Evolutionary conservation across 2,329 filamentous ascomycete genomes (phyloP).

Genomic region (Furcasterigmium furcatum): DNA sequence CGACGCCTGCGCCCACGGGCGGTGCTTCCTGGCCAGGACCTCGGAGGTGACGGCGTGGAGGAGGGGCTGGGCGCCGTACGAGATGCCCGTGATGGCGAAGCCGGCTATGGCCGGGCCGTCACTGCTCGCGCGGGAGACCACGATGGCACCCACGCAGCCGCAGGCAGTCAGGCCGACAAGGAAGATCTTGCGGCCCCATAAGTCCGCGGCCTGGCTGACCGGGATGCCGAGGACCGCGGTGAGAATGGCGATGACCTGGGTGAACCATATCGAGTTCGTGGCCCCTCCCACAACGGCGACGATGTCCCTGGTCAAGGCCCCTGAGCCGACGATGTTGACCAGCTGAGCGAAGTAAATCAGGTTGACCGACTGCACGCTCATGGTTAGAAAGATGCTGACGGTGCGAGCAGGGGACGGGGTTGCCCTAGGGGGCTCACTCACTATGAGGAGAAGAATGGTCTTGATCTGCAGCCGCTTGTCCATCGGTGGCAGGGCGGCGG

Average conservation of each 20-base stretch:
- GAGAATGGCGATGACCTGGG: constrained; percentile 28
- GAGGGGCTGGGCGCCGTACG: constrained; percentile 32
- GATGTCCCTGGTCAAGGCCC: constrained; percentile 25
- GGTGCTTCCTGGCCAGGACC: constrained; percentile 21
- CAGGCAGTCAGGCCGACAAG: constrained; percentile 28
- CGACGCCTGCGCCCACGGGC: constrained; percentile 29
- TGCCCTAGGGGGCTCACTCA: no score
- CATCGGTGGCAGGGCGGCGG: no score
- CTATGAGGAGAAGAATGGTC: no score
- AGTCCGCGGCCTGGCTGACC: constrained; percentile 35
- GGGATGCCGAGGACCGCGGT: constrained; percentile 17
- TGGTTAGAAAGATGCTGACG: no score
- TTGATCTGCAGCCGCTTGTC: no score
- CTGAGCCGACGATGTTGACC: constrained; percentile 27
- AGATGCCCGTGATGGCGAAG: constrained; percentile 27
- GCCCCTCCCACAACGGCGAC: constrained; percentile 18
- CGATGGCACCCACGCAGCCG: constrained; percentile 28
- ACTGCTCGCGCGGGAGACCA: constrained; percentile 28
- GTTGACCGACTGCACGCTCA: no score
- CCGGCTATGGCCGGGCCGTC: constrained; percentile 34
- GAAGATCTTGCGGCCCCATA: constrained; percentile 38
- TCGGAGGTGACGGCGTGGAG: constrained; percentile 34
- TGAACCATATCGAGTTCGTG: constrained; percentile 27
- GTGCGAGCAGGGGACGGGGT: no score
- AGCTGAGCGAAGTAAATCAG: constrained; percentile 32